Evolutionary conservation across 306 rosid genomes (phyloP), one percentile per base, ranked within the genome.

Genomic region (Citrullus amarus): DNA sequence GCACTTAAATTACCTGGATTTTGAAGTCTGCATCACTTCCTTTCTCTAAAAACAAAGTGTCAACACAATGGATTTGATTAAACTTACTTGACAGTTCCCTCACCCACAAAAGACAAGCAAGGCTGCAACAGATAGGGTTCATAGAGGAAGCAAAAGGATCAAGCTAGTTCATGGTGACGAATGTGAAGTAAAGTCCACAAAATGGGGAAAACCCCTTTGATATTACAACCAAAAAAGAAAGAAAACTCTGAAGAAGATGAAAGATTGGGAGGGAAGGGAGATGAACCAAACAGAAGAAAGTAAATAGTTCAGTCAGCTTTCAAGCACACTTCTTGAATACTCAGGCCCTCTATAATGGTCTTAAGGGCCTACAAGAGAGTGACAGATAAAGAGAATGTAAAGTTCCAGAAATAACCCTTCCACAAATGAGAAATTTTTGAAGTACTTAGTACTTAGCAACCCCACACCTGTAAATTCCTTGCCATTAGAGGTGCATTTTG

Each of bases 1-100:
- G 70, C 53, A 13, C 59, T 79, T 62, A 36, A 90, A 82, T 84
- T 85, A 96, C 98, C 99, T 91, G 78, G 97, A 85, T 88, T 96
- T 96, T 10, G 99, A 90, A 82, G 99, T 91, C 88, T 93, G 99
- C 99, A 96, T 96, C 58, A 60, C 85, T 85, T 80, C 83, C 86
- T 69, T 80, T 79, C 58, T 43, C 36, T 48, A 18, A 53, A 53
- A 16, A 60, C 71, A 76, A 67, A 66, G 81, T 80, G 75, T 48
- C 43, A 77, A 86, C 71, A 80, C 2, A 66, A 69, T 50, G 78
- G 78, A 53, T 79, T 71, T 72, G 78, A 77, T 76, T 68, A 82
- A 57, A 80, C 50, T 80, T 34, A 68, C 86, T 88, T 86, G 78
- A 90, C 86, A 86, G 93, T 87, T 83, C 81, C 76, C 88, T 85